Conservation (phyloP, 163 green algal species). For the Volvox carteri region DNA sequence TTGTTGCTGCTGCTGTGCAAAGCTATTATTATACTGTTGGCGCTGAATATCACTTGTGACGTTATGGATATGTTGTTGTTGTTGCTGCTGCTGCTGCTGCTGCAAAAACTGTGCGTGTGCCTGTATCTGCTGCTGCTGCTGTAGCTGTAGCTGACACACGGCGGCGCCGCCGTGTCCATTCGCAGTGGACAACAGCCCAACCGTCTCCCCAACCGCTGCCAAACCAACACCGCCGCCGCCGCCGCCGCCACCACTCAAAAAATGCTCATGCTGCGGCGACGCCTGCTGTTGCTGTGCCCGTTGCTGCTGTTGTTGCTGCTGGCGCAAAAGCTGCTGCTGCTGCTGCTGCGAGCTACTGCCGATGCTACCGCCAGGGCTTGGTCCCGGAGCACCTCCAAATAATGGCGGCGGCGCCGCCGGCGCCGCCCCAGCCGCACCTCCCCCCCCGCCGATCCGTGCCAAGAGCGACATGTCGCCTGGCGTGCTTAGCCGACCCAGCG, state of each 20-base stretch:
- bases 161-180: background rate
- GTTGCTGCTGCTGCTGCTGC: slow-evolving; percentile 33
- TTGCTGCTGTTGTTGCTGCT: slow-evolving; percentile 7
- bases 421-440: background rate
- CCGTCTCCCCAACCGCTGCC: background rate
- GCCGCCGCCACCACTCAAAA: no score
- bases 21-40: slow-evolving; percentile 23
- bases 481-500: background rate
- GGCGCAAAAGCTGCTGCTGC: background rate
- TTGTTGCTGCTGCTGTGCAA: slow-evolving; percentile 21
- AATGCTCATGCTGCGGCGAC: background rate
- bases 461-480: background rate
- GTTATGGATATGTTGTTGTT: no score
- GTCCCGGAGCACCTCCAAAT: slow-evolving; percentile 34
- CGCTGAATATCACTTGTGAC: background rate
- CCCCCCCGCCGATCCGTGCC: background rate
- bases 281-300: slow-evolving; percentile 8
- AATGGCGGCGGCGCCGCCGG: background rate
- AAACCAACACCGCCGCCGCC: background rate
- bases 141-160: background rate
- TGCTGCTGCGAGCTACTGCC: background rate
- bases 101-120: background rate
- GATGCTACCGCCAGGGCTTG: background rate
- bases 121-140: slow-evolving; percentile 27
- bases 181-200: background rate